Evolutionary conservation across 2,329 filamentous ascomycete genomes (phyloP), one percentile per base, ranked within the genome.

Genomic region (Talaromyces rugulosus): DNA sequence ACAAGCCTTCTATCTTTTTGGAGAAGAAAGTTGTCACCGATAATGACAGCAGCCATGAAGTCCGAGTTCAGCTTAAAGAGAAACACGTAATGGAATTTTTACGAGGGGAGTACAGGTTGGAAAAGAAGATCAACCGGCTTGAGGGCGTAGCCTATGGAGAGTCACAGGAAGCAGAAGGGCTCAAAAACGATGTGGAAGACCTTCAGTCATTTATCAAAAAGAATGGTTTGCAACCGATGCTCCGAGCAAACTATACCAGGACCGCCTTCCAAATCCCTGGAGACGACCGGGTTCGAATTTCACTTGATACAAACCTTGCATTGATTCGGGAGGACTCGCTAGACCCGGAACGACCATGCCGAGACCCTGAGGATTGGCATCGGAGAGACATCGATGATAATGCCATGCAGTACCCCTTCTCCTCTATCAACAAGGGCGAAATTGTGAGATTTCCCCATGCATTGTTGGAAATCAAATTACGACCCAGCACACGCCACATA

Each of bases 231-330:
- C 87, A 94, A 72, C 95, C 95, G 5, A 85, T 96, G 34, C 77
- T 99, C 59, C 87, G 95, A 57, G 95, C 95, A 65, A 96, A 96
- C 77, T 98, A 98, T 75, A 90, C 88, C 44, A 90, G 95, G 65
- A 96, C 92, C 0, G 95, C 95, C 0, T 99, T 98, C 80, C 95
- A 99, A 77, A 96, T 96, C 67, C 95, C 95, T 5, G 87, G 91
- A 14, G 93, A 99, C 73, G 88, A 96, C 74, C 89, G 91, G 23
- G 88, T 99, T 54, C 88, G 95, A 60, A 91, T 99, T 68, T 93
- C 92, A 5, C 90, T 99, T 63, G 95, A 99, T 74, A 97, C 92
- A 0, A 87, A 96, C 68, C 82, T 99, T 34, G 92, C 92, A 28
- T 89, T 98, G 68, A 96, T 99, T 70, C 81, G 85, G 59, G 86